These are phyloP conservation scores for Erythrophleum fordii DNA, from an alignment of 306 rosid genomes.

Conservation along the genomic window DNA sequence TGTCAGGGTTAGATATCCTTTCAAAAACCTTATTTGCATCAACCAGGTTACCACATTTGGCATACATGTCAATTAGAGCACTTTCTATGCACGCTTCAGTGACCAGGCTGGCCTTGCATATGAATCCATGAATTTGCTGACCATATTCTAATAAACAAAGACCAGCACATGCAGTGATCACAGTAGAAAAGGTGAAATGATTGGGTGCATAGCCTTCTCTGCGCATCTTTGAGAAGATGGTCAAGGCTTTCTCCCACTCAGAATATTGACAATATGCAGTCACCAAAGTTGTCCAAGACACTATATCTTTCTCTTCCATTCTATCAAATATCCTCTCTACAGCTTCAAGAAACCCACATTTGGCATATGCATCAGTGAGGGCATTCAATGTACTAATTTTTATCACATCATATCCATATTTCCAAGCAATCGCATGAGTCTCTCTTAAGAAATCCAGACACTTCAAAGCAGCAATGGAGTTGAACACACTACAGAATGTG, in stretches of 20 bases:
- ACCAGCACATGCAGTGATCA: conserved; percentile 65
- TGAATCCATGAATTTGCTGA: conserved; percentile 67
- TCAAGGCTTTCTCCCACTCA: conserved; percentile 65
- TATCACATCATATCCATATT: conserved; percentile 50
- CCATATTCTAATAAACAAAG: conserved; percentile 69
- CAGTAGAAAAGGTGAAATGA: conserved; percentile 67
- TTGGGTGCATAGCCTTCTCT: conserved; percentile 63
- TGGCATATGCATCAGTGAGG: conserved; percentile 69
- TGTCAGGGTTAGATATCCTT: conserved; percentile 64
- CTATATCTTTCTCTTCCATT: conserved; percentile 72
- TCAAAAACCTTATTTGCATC: conserved; percentile 57
- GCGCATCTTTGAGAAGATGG: conserved; percentile 65
- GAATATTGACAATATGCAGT: conserved; percentile 68
- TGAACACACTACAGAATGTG: conserved; percentile 72
- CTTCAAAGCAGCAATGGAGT: conserved; percentile 65
- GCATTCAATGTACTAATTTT: conserved; percentile 59
- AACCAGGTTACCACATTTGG: conserved; percentile 62
- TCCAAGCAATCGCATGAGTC: conserved; percentile 62
- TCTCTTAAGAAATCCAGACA: conserved; percentile 39
- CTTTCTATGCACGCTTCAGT: conserved; percentile 66
- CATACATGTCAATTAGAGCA: conserved; percentile 74
- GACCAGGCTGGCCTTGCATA: conserved; percentile 63
- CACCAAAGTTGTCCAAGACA: conserved; percentile 79
- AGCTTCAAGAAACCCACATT: conserved; percentile 60
- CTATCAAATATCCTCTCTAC: conserved; percentile 58